Evolutionary conservation across 495 filamentous ascomycete genomes (phyloP), one percentile per base, ranked within the genome.

Genomic region (Penicillium pulvis): DNA sequence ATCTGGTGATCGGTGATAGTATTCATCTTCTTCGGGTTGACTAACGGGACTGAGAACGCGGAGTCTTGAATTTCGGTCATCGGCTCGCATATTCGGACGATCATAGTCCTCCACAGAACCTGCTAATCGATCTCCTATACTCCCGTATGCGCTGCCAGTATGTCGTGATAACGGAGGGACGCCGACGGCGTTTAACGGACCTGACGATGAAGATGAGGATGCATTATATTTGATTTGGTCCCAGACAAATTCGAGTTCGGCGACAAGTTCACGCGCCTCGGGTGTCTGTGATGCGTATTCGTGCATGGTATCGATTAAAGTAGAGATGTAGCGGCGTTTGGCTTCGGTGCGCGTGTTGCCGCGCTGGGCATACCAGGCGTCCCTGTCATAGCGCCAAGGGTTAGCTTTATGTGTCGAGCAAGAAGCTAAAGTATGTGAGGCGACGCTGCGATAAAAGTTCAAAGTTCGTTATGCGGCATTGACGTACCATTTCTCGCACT

Each of bases 211-310:
- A 2, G 84, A 85, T 12, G 87, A 87, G 0, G 84, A 76, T 24
- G 82, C 82, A 64, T 96, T 97, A 53, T 83, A 89, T 73, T 93
- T 94, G 55, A 98, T 90, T 69, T 98, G 95, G 61, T 97, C 91
- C 94, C 94, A 98, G 46, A 98, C 92, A 66, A 97, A 98, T 74
- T 97, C 94, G 17, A 98, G 83, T 71, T 98, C 95, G n/a, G 86
- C 77, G 36, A 98, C 91, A 8, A 98, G 80, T 71, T 92, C 91
- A 43, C 91, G 81, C 3, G 90, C 91, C 72, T 97, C 92, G 48
- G 89, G 82, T 12, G 91, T 92, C 57, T 86, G 87, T 28, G 84
- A 87, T 41, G 94, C 94, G 70, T 93, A 97, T 61, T 81, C 80
- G 71, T 98, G 93, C 94, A 98, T 98, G 1, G 93, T 97, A 69